Evolutionary conservation across 2,329 filamentous ascomycete species (phyloP).

Genomic region (Colletotrichum tropicale): DNA sequence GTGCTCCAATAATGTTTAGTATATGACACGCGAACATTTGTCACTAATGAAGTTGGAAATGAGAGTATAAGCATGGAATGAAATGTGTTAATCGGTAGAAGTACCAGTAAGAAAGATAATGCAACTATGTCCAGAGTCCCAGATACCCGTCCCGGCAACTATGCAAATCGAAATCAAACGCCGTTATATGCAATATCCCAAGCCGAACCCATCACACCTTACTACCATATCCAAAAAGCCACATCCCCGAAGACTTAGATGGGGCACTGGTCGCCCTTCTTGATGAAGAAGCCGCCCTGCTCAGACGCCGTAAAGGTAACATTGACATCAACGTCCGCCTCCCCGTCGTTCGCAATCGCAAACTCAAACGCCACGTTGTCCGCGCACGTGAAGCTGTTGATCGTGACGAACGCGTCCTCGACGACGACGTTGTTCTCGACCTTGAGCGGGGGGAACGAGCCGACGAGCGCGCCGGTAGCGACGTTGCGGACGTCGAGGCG

Average conservation of each 20-base stretch:
- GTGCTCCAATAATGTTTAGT: rapidly evolving
- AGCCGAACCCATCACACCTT: background rate
- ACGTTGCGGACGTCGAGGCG: conserved; percentile 8
- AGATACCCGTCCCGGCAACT: background rate
- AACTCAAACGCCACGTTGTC: background rate
- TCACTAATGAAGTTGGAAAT: background rate
- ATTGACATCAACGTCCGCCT: background rate
- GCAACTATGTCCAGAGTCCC: background rate
- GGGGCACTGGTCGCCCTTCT: conserved; percentile 14
- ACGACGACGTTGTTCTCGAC: background rate
- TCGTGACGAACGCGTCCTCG: background rate
- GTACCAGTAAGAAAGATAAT: background rate
- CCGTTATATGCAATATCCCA: background rate
- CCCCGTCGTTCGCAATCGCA: background rate
- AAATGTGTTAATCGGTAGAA: background rate
- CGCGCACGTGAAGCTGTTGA: conserved; percentile 12
- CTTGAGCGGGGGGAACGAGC: conserved; percentile 8
- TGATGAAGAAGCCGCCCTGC: background rate
- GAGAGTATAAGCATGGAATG: background rate
- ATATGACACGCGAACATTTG: rapidly evolving
- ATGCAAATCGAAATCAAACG: background rate
- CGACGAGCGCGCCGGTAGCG: background rate
- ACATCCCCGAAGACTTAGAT: background rate
- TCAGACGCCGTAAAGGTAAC: background rate
- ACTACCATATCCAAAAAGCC: background rate